These are phyloP conservation scores for Pontederia crassipes DNA, from an alignment of 176 grass and related monocot genomes.

Conservation along the genomic window DNA sequence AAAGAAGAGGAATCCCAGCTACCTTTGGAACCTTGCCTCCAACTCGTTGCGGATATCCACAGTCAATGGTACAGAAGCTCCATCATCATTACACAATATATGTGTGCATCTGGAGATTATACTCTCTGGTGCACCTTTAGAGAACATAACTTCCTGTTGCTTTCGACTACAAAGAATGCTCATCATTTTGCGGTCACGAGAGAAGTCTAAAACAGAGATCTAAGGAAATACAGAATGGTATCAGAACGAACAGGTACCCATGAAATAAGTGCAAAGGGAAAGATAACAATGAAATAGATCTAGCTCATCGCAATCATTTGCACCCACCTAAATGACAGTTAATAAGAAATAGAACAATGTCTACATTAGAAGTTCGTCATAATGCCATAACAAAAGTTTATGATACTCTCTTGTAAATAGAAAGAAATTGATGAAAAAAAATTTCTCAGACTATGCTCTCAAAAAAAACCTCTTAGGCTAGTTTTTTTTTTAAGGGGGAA, in stretches of 20 bases:
- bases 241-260: not conserved
- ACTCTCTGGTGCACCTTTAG: conserved; percentile 96
- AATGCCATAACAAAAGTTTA: no score
- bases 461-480: no score
- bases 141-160: conserved; percentile 96
- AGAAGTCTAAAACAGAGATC: conserved; percentile 89
- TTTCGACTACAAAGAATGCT: conserved; percentile 94
- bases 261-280: no score
- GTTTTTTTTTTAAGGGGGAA: no score
- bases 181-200: conserved; percentile 98
- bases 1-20: conserved; percentile 18
- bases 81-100: conserved; percentile 92
- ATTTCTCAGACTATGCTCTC: no score
- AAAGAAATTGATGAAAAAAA: no score
- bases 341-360: no score
- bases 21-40: conserved; percentile 84
- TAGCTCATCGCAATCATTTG: not conserved
- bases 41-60: conserved; percentile 70
- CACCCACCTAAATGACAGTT: no score
- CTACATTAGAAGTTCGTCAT: no score
- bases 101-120: conserved; percentile 78
- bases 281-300: conserved; percentile 1
- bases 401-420: no score
- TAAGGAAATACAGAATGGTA: conserved; percentile 32
- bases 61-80: conserved; percentile 85